Evolutionary conservation across 2,329 filamentous ascomycete species (phyloP), one percentile per base, ranked within the genome.

Genomic region (Chaetothyriales sp.): DNA sequence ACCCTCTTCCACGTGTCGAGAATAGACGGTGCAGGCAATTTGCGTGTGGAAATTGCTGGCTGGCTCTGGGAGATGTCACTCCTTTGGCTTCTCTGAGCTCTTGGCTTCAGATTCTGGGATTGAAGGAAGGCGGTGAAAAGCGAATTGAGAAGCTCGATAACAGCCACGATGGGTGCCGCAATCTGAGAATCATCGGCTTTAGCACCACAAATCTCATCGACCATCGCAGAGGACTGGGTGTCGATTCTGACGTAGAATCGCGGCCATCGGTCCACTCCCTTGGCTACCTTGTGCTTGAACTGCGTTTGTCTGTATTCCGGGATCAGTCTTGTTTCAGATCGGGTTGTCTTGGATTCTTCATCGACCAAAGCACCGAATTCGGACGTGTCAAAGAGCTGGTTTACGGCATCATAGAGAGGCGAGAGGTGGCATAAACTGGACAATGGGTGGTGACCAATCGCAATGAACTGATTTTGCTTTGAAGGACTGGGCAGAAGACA

Each of bases 181-280:
- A 39, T 39, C 12, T 15, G 32, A 39, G 10, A 15, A 2, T 9
- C 32, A 39, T 39, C 32, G 3, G 32, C 32, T 15, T 39, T 15
- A 15, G 32, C 32, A 39, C 15, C 10, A 39, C 32, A 39, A 15
- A 39, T 15, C 32, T 39, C 32, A 39, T 39, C 32, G 2, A 15
- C 32, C 32, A 39, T 15, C 2, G 32, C 15, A 39, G 32, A 39
- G 2, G 32, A 39, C 52, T 54, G 1, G 77, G 36, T 18, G 1
- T 72, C 68, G 36, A 95, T 76, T 25, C 78, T 78, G n/a, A 96
- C 68, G 59, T 81, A 84, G 60, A 95, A 96, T 81, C 90, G 90
- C 0, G 90, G 88, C 80, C 86, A 92, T 48, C 79, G 77, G 60
- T 95, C 87, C 8, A 89, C 70, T 0, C 80, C 74, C 62, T 86